A percentile compares a stretch with the other conserved stretches of the same genome.
These are phyloP conservation scores for Aspergillus taichungensis DNA, from an alignment of 495 filamentous ascomycete species.

Conservation along the genomic window DNA sequence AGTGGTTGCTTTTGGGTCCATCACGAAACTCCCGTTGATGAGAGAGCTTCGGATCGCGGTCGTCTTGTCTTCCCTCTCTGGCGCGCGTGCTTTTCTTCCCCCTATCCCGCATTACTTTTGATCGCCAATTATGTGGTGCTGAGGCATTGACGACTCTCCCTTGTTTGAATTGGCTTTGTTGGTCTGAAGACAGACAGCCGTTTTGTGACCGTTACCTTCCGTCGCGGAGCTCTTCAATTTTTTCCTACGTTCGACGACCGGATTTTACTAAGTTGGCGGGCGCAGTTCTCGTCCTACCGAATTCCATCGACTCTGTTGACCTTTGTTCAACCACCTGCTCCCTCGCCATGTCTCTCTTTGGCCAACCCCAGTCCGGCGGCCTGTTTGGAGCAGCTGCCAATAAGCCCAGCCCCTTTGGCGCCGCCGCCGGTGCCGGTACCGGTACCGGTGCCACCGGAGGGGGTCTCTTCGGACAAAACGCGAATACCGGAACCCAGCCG, in stretches of 20 bases:
- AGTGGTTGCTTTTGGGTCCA: neutral
- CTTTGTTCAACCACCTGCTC: neutral
- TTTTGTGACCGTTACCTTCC: neutral
- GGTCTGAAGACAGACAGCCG: no score
- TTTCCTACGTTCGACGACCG: neutral
- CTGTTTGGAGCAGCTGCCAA: conserved; percentile 17
- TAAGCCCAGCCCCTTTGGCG: conserved; percentile 32
- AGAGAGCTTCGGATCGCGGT: no score
- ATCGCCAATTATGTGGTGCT: neutral
- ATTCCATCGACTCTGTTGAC: no score
- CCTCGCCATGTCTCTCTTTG: conserved; percentile 32
- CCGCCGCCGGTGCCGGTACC: neutral
- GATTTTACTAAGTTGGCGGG: no score
- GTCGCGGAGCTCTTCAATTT: neutral
- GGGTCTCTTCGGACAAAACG: conserved; percentile 9
- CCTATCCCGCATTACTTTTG: neutral
- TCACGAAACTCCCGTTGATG: neutral
- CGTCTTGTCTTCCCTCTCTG: neutral
- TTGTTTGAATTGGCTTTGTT: neutral
- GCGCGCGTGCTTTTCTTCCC: neutral
- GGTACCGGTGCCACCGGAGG: conserved; percentile 2
- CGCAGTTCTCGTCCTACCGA: no score
- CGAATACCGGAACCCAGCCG: conserved; percentile 11
- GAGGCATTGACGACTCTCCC: neutral
- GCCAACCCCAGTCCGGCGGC: conserved; percentile 14